Evolutionary conservation across 257 asterid species (phyloP), one percentile per base, ranked within the genome.

Genomic region (Salvia rosmarinus): DNA sequence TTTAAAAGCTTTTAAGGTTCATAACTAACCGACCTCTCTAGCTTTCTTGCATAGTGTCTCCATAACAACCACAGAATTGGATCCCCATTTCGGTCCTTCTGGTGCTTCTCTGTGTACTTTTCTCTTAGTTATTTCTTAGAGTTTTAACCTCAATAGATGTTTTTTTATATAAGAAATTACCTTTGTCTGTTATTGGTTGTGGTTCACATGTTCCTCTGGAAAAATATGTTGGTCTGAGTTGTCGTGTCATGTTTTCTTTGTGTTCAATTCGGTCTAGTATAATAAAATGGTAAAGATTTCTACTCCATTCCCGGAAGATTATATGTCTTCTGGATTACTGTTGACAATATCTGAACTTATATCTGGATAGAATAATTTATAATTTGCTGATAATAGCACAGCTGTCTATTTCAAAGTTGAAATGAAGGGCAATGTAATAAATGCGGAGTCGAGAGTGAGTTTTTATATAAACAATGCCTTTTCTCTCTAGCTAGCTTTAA

Each of bases 1-100:
- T 74, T 75, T 95, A 70, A 95, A 95, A 87, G 99, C 99, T 56
- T 95, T 95, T 62, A 95, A 95, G 99, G 99, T 95, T 70, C 65
- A 42, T 67, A 67, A 17, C 46, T 76, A 64, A 73, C 75, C 35
- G 7, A 30, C 46, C 63, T 75, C 54, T 43, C 60, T 28, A 42
- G 57, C 1, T 73, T 59, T 57, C 13, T 25, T 75, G 28, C 17
- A 8, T 51, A 47, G 21, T 67, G 64, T 73, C 23, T 34, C 52
- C 65, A 1, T 17, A 32, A 71, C 69, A 50, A 55, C 51, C 49
- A 34, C 34, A 35, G 19, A 46, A 50, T 37, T 14, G 14, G 46
- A 47, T 56, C 16, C 28, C 51, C 14, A 46, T 68, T n/a, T n/a
- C n/a, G 9, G 50, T 76, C 63, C 16, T 57, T 40, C 32, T 49